Percentiles rank a stretch among this genome's conserved stretches.
Evolutionary conservation across 441 rosid species (phyloP).

Genomic region (Populus hybrid): DNA sequence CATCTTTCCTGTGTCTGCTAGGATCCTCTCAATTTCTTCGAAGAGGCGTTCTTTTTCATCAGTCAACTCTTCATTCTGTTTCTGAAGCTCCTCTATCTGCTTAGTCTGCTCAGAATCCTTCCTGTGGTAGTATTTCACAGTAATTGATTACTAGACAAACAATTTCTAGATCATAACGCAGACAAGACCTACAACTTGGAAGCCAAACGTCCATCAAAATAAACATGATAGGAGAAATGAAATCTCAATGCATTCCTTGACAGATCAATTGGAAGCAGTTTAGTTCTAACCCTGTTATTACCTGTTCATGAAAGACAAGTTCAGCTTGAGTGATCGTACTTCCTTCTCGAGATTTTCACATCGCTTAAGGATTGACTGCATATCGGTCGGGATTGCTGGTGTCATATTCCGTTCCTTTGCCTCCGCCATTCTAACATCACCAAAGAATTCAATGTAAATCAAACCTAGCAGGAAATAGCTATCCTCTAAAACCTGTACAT

Average conservation of each 20-base stretch:
- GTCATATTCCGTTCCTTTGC: constrained; percentile 63
- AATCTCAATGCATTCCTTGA: not conserved
- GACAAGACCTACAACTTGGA: not conserved
- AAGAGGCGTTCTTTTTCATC: constrained; percentile 71
- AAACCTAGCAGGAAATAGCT: not conserved
- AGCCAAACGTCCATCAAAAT: not conserved
- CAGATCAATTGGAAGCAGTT: not conserved
- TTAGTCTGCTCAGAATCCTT: constrained; percentile 79
- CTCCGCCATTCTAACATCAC: constrained; percentile 65
- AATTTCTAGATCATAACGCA: not conserved
- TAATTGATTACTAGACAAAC: not conserved
- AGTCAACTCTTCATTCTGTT: constrained; percentile 52
- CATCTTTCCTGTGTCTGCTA: constrained; percentile 39
- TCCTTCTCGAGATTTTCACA: constrained; percentile 77
- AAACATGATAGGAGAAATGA: not conserved
- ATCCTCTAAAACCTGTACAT: not conserved
- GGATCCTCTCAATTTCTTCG: constrained; percentile 63
- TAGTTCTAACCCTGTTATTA: constrained; percentile 1
- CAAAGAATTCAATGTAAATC: constrained; percentile 2
- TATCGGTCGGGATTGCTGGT: constrained; percentile 52
- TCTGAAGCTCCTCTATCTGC: constrained; percentile 73
- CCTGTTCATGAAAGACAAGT: constrained; percentile 79
- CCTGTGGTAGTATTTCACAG: constrained; percentile 33
- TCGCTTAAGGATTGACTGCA: constrained; percentile 57
- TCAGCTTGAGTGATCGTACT: constrained; percentile 72